These are phyloP conservation scores for Suillus variegatus DNA, from an alignment of 768 basidiomycete genomes.

Conservation along the genomic window DNA sequence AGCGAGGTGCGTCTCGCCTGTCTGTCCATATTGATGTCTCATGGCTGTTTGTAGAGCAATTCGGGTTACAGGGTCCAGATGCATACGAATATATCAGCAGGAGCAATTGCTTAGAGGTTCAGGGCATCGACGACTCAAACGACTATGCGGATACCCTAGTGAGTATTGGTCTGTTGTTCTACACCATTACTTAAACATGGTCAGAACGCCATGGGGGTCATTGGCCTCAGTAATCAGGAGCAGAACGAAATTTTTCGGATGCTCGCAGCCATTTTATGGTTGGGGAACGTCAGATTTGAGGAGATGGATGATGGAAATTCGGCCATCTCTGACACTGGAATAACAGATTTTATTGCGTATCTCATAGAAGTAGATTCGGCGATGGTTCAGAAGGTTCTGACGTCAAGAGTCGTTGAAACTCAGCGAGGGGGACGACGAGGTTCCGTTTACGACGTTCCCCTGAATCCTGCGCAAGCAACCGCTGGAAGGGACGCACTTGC, in stretches of 20 bases:
- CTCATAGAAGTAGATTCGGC: slow-evolving; percentile 85
- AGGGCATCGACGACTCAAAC: slow-evolving; percentile 84
- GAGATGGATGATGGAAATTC: slow-evolving; percentile 93
- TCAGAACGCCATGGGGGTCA: slow-evolving; percentile 91
- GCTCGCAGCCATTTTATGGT: slow-evolving; percentile 90
- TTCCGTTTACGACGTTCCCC: slow-evolving; percentile 95
- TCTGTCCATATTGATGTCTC: background rate
- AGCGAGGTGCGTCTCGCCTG: slow-evolving; percentile 64
- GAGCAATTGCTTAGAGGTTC: slow-evolving; percentile 90
- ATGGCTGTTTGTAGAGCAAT: slow-evolving; percentile 63
- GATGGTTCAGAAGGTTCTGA: slow-evolving; percentile 84
- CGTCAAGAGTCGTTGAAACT: slow-evolving; percentile 87
- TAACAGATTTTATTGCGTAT: slow-evolving; percentile 95
- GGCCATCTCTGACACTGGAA: slow-evolving; percentile 71
- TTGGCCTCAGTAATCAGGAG: slow-evolving; percentile 83
- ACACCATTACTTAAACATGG: slow-evolving; percentile 4
- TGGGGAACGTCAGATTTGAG: slow-evolving; percentile 91
- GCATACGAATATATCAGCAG: slow-evolving; percentile 91
- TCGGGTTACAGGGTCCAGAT: slow-evolving; percentile 95
- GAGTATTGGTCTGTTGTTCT: slow-evolving; percentile 30
- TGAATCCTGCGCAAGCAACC: slow-evolving; percentile 88
- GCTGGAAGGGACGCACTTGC: slow-evolving; percentile 90
- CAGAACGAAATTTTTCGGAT: slow-evolving; percentile 93
- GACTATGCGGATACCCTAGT: slow-evolving; percentile 92
- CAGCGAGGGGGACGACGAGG: slow-evolving; percentile 90